Evolutionary conservation across 1,139 yeast species (phyloP).

Genomic region (Diutina siamensis): DNA sequence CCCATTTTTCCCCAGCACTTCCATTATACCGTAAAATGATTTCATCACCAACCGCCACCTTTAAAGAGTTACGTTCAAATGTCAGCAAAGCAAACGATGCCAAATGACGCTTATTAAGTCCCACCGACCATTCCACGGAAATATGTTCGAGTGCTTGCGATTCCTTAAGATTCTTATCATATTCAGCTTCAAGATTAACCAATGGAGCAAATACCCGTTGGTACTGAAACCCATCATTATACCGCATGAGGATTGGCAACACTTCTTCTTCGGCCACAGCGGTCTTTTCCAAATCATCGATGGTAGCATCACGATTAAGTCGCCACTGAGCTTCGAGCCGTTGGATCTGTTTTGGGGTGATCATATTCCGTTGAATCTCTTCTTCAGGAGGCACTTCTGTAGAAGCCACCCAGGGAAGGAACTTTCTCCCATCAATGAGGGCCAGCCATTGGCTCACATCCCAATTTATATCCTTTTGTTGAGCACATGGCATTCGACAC

Average conservation of each 20-base stretch:
- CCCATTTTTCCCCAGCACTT: conserved; percentile 47
- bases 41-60: conserved; percentile 83
- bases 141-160: conserved; percentile 70
- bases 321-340: conserved; percentile 80
- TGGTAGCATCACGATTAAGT: conserved; percentile 54
- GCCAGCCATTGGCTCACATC: conserved; percentile 86
- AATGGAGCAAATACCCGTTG: conserved; percentile 81
- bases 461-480: conserved; percentile 66
- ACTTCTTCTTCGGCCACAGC: conserved; percentile 42
- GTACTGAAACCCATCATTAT: conserved; percentile 76
- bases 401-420: conserved; percentile 69
- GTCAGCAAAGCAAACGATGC: conserved; percentile 46
- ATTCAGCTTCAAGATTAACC: conserved; percentile 71
- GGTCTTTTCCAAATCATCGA: conserved; percentile 37
- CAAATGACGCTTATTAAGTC: conserved; percentile 34
- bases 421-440: conserved; percentile 65
- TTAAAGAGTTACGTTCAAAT: conserved; percentile 52
- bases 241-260: conserved; percentile 64
- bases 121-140: conserved; percentile 64
- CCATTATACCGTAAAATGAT: conserved; percentile 24
- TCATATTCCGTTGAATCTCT: conserved; percentile 54
- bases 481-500: conserved; percentile 87
- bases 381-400: conserved; percentile 13
- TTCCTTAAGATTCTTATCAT: conserved; percentile 65
- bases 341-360: conserved; percentile 56